These are phyloP conservation scores for Aureoboletus auriporus DNA, from an alignment of 768 basidiomycete genomes.

Conservation along the genomic window DNA sequence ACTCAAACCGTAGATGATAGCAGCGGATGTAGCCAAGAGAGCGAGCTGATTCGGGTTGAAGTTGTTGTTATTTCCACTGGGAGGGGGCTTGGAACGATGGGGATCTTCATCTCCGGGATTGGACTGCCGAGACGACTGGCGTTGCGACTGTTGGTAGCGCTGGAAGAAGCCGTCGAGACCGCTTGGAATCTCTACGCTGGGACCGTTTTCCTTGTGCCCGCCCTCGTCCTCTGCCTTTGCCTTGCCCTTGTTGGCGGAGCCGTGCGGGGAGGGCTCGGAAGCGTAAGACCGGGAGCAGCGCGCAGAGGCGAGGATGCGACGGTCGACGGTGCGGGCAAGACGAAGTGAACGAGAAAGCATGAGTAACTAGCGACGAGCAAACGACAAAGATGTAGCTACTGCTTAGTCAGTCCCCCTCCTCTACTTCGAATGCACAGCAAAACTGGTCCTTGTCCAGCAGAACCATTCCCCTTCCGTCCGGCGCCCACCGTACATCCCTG, in stretches of 20 bases:
- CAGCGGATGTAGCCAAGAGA: slow-evolving; percentile 54
- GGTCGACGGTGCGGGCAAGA: slow-evolving; percentile 43
- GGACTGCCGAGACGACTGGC: slow-evolving; percentile 29
- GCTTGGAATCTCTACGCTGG: slow-evolving; percentile 48
- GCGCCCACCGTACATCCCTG: slow-evolving; percentile 71
- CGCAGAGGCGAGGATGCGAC: slow-evolving; percentile 34
- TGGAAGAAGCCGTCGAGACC: slow-evolving; percentile 78
- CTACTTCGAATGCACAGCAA: slow-evolving; percentile 83
- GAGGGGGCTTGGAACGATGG: slow-evolving; percentile 45
- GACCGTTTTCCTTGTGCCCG: slow-evolving; percentile 28
- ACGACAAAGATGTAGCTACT: not conserved
- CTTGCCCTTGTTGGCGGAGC: slow-evolving; percentile 19
- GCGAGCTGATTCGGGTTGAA: slow-evolving; percentile 57
- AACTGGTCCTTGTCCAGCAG: slow-evolving; percentile 75
- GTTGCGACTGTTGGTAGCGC: slow-evolving; percentile 48
- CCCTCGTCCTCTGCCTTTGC: slow-evolving; percentile 33
- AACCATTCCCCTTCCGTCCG: slow-evolving; percentile 79
- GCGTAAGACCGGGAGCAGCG: slow-evolving; percentile 43
- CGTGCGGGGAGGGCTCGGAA: slow-evolving; percentile 28
- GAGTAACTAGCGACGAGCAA: not conserved
- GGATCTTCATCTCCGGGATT: slow-evolving; percentile 27
- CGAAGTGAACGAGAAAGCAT: slow-evolving; percentile 68
- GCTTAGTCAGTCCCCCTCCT: slow-evolving; percentile 41
- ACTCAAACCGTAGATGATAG: slow-evolving; percentile 62
- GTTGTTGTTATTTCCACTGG: slow-evolving; percentile 40